phyloP scores from a whole-genome alignment of 139 green algal species.

The Chlamydomonas sp. region DNA sequence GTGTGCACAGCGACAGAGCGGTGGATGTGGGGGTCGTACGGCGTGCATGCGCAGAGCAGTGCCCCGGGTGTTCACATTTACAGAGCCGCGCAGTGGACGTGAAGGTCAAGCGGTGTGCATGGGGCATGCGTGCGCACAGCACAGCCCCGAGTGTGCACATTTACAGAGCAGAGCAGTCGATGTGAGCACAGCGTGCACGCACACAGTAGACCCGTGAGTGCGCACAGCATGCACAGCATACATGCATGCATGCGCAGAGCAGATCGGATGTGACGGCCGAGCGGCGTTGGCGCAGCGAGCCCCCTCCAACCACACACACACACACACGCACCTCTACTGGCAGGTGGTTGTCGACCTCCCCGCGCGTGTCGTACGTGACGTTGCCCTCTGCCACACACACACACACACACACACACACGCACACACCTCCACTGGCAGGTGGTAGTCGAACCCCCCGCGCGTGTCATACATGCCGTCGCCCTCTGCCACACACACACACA shows the following conservation, averaged over 20 bases:
- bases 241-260: no score
- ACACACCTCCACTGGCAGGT: constrained; percentile 69
- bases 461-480: constrained; percentile 81
- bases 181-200: no score
- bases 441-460: constrained; percentile 87
- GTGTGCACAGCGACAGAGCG: background rate
- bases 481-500: constrained; percentile 28
- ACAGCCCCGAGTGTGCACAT: no score
- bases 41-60: background rate
- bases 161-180: no score
- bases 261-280: no score
- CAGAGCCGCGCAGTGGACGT: background rate
- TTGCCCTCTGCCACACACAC: constrained; percentile 36
- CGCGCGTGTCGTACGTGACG: constrained; percentile 84
- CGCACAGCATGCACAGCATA: no score
- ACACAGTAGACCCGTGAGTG: no score
- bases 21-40: background rate
- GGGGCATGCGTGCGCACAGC: background rate
- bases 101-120: no score
- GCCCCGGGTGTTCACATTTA: background rate
- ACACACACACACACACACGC: constrained; percentile 6
- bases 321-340: constrained; percentile 53
- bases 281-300: no score
- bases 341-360: constrained; percentile 91
- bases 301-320: constrained; percentile 32